Evolutionary conservation across 1,139 yeast genomes (phyloP).

Genomic region (Pichia terricola): DNA sequence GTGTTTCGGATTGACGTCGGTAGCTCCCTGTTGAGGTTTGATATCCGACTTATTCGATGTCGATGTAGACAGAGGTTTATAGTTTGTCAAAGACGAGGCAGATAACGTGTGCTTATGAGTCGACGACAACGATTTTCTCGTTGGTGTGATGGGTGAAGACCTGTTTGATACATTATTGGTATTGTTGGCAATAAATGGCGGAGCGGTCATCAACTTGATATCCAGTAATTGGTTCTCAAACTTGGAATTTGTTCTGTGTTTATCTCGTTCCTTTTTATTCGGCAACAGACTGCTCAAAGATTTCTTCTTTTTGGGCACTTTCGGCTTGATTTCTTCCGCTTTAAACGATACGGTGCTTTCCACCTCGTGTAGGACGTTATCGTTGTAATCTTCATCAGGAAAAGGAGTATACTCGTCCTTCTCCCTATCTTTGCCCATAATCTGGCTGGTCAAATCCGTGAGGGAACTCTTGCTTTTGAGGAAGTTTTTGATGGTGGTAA

Average conservation of each 20-base stretch:
- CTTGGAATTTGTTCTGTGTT: too few species aligned
- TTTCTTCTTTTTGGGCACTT: constrained; percentile 5
- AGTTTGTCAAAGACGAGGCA: background rate
- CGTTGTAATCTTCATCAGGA: background rate
- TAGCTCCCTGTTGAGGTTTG: background rate
- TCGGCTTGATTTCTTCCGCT: constrained; percentile 2
- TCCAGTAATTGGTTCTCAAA: background rate
- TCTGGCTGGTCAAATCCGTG: constrained; percentile 6
- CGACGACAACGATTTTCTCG: background rate
- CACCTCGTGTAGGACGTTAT: background rate
- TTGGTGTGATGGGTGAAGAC: background rate
- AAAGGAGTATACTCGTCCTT: background rate
- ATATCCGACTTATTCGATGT: background rate
- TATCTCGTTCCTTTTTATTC: background rate
- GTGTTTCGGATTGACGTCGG: background rate
- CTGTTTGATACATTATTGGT: background rate
- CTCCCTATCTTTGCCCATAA: constrained; percentile 3
- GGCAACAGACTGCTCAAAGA: constrained; percentile 7
- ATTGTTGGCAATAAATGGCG: background rate
- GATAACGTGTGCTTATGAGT: background rate
- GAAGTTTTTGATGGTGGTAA: constrained; percentile 7
- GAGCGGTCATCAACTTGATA: background rate
- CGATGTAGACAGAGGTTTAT: background rate
- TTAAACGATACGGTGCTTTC: background rate
- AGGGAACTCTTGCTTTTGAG: constrained; percentile 9